Base-by-base conservation (phyloP, 108 stramenopile species). In the Nitzschia sp. region DNA sequence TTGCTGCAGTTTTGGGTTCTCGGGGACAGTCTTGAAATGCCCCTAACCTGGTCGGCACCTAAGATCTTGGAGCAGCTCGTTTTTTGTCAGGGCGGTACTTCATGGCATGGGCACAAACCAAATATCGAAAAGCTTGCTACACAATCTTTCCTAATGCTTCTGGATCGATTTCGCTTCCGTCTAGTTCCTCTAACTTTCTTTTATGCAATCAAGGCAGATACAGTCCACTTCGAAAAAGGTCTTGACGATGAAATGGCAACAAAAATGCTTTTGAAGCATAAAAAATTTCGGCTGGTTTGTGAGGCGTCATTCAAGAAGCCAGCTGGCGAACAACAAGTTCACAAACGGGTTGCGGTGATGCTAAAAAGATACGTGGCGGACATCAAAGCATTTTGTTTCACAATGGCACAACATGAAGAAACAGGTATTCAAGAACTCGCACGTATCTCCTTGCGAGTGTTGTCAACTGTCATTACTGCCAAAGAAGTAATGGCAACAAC, bases 31-130 rank as follows among this genome's bases (percentile, higher is more conserved):
- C 46, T 53, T 21, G 46, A 82, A 6, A 51, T 86, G 10, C 83
- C 90, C 15, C 17, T 88, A 26, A 48, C 81, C 19, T 37, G 86
- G 51, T 83, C 78, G 41, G 76, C 90, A 41, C 84, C 90, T 24
- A 21, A 2, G 19, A 40, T 76, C 17, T 17, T 83, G 11, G 25
- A 73, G 15, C 41, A 39, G 25, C 12, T 57, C 6, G 41, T 56
- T 17, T 39, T 21, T 10, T 62, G 10, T 20, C 17, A 15, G 14
- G 61, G 61, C 17, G 61, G 42, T 22, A 43, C 10, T 20, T 17
- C 10, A 12, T 62, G 61, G 61, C 17, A 46, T 20, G 61, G 61
- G 20, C 63, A 62, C 29, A 54, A 61, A 12, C 24, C n/a, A 37
- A 63, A 75, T 24, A 44, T 41, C 25, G 58, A 53, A 26, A 19